A percentile compares a stretch with the other conserved stretches of the same genome.
phyloP scores from a whole-genome alignment of 495 filamentous ascomycete species.

The Amniculicola lignicola region DNA sequence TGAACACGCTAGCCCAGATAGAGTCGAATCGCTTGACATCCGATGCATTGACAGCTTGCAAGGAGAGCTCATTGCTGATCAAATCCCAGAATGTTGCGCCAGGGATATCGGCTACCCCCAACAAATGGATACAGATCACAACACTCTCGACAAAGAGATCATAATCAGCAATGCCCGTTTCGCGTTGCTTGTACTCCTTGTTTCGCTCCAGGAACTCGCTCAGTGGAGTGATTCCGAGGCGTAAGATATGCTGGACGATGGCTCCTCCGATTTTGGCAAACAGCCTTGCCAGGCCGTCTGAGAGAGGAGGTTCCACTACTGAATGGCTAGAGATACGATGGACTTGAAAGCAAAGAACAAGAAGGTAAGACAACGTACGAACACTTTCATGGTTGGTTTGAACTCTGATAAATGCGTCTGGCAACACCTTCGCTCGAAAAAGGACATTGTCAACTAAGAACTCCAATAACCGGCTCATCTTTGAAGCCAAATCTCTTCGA shows the following conservation, averaged over 20 bases:
- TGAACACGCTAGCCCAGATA: slow-evolving; percentile 72
- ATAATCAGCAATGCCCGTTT: slow-evolving; percentile 63
- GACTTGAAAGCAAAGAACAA: slow-evolving; percentile 34
- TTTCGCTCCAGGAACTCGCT: slow-evolving; percentile 62
- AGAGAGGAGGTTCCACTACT: slow-evolving; percentile 13
- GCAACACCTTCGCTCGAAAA: too few species aligned
- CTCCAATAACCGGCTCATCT: slow-evolving; percentile 19
- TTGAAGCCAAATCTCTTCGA: slow-evolving; percentile 32
- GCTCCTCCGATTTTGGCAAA: slow-evolving; percentile 10
- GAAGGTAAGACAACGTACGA: slow-evolving; percentile 18
- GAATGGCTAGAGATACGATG: slow-evolving; percentile 25
- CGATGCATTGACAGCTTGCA: slow-evolving; percentile 35
- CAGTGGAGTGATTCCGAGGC: slow-evolving; percentile 38
- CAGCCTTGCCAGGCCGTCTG: background rate
- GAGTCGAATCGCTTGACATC: slow-evolving; percentile 62
- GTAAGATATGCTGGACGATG: slow-evolving; percentile 24
- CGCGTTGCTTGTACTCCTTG: slow-evolving; percentile 52
- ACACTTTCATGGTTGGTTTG: background rate
- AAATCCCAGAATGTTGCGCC: slow-evolving; percentile 58
- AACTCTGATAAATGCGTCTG: too few species aligned
- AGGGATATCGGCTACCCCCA: slow-evolving; percentile 49
- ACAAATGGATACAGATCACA: slow-evolving; percentile 61
- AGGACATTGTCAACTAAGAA: background rate
- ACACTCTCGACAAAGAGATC: slow-evolving; percentile 60
- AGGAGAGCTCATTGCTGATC: slow-evolving; percentile 48